Evolutionary conservation across 257 asterid species (phyloP), one percentile per base, ranked within the genome.

Genomic region (Petrea volubilis): DNA sequence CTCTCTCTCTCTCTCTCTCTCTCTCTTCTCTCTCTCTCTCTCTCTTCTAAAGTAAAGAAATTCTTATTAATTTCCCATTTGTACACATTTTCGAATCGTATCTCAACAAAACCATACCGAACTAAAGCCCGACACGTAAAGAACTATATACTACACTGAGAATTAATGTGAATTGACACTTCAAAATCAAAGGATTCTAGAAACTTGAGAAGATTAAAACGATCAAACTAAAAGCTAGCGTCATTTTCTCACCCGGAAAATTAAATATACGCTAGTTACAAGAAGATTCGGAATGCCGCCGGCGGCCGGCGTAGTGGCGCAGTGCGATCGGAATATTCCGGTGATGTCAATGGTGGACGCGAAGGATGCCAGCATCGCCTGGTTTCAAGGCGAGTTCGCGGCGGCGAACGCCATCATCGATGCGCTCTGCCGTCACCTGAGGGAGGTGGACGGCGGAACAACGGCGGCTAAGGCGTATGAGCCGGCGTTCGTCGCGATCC

Each of bases 321-420:
- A 80, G 74, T 73, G 86, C 59, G 89, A 86, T 85, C 87, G 86
- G 65, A n/a, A n/a, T n/a, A 24, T 69, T 29, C 71, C 80, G 20
- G 36, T 71, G 80, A 82, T 67, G 44, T 81, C 86, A 31, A 70
- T 78, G 82, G 78, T 56, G 49, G 95, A 87, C 67, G 97, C 98
- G 2, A 94, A 88, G 76, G 98, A 94, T 75, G 91, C 99, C 17
- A 82, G 89, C 15, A 83, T 94, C 25, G 92, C 97, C 28, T 94
- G 99, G 99, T 88, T 88, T 59, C 79, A 97, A 9, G 97, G 98
- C 27, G 99, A 94, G 76, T 94, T 94, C 15, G 98, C 98, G 0
- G 99, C 99, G 14, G 99, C 99, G n/a, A 94, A 95, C 88, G 98
- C 99, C 8, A 83, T 95, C 14, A 95, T 95, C 46, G 99, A 95